Conservation (phyloP, 805 yeast genomes). For the Spathaspora hagerdaliae region DNA sequence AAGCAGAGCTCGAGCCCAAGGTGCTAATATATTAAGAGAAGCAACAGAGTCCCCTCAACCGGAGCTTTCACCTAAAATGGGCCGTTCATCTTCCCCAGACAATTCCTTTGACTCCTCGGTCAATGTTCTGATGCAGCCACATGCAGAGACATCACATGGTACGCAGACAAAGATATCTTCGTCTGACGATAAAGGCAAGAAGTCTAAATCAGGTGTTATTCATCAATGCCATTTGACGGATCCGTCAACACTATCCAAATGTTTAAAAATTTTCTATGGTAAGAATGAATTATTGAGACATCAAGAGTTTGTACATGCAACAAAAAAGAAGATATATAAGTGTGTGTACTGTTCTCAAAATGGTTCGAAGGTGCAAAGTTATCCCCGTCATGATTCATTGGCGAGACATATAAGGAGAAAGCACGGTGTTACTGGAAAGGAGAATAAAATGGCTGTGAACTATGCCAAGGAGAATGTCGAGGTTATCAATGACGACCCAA, state of each 20-base stretch:
- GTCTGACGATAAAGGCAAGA: constrained; percentile 4
- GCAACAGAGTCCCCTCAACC: not conserved
- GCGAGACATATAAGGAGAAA: constrained; percentile 42
- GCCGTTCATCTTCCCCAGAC: not conserved
- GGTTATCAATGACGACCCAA: constrained; percentile 24
- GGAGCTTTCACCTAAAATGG: not conserved
- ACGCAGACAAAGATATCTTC: not conserved
- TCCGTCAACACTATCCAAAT: constrained; percentile 26
- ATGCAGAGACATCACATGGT: not conserved
- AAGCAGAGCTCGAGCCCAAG: not conserved
- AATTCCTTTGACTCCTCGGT: not conserved
- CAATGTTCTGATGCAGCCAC: not conserved
- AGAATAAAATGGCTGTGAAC: constrained; percentile 41
- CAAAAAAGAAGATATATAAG: constrained; percentile 37
- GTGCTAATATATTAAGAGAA: no score
- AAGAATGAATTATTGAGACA: constrained; percentile 41
- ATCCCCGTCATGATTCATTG: constrained; percentile 42
- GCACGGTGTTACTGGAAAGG: constrained; percentile 42
- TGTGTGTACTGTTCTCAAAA: constrained; percentile 36
- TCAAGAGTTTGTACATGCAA: constrained; percentile 45
- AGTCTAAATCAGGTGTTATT: constrained; percentile 19
- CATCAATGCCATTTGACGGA: constrained; percentile 40
- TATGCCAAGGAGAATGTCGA: constrained; percentile 41
- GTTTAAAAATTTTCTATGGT: constrained; percentile 40
- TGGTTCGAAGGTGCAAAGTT: constrained; percentile 35